Evolutionary conservation across 805 yeast species (phyloP).

Genomic region (Starmera caribaea): DNA sequence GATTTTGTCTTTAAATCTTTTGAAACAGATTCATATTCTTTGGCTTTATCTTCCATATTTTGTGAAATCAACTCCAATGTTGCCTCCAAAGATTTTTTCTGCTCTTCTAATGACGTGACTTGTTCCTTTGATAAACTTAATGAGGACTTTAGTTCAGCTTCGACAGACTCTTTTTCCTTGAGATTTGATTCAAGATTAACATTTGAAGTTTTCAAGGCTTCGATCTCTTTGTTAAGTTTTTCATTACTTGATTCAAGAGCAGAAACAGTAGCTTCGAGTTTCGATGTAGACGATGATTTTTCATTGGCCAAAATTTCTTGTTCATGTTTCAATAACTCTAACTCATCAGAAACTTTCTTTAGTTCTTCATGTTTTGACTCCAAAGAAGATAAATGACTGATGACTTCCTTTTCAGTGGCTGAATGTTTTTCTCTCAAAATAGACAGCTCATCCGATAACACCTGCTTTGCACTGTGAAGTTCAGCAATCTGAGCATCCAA

Average conservation of each 20-base stretch:
- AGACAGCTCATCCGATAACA: neutral
- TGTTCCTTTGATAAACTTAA: conserved; percentile 17
- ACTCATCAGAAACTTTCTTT: conserved; percentile 4
- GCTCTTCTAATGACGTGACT: conserved; percentile 19
- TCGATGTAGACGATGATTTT: neutral
- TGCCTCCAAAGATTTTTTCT: conserved; percentile 23
- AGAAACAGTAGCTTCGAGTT: neutral
- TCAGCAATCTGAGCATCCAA: neutral
- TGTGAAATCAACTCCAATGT: conserved; percentile 24
- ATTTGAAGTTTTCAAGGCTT: conserved; percentile 3
- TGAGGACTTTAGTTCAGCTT: conserved; percentile 17
- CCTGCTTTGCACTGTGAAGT: neutral
- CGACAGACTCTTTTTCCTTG: conserved; percentile 20
- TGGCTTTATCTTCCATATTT: conserved; percentile 19
- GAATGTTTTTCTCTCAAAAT: neutral
- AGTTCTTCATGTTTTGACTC: neutral
- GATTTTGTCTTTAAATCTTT: conserved; percentile 7
- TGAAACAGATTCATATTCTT: conserved; percentile 11
- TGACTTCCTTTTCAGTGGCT: neutral
- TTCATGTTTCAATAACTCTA: conserved; percentile 4
- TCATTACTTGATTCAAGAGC: conserved; percentile 1
- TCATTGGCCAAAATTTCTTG: neutral
- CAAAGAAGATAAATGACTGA: neutral
- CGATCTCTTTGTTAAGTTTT: conserved; percentile 5
- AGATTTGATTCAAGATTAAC: conserved; percentile 14